Evolutionary conservation across 176 grass and related monocot species (phyloP).

Genomic region (Carex kokanica): DNA sequence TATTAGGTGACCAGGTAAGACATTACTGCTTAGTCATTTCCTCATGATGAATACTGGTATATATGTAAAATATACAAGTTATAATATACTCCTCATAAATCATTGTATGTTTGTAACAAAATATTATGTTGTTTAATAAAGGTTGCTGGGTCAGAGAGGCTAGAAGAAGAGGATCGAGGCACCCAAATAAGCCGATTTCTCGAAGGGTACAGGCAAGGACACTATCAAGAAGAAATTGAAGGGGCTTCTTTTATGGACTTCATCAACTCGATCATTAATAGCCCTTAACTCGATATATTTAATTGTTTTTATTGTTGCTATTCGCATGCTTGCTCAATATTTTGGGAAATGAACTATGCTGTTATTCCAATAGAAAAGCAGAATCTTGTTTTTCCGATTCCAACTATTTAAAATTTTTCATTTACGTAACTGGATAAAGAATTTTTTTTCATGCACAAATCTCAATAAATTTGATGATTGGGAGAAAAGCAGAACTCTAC

Average conservation of each 20-base stretch:
- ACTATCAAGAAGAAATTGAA: slow-evolving; percentile 75
- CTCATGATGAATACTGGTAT: background rate
- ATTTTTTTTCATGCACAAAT: too few relatives aligned
- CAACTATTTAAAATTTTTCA: too few relatives aligned
- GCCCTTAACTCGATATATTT: slow-evolving; percentile 71
- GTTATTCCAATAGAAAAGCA: too few relatives aligned
- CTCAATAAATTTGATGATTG: too few relatives aligned
- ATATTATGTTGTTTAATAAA: slow-evolving; percentile 32
- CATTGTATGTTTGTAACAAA: background rate
- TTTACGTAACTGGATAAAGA: too few relatives aligned
- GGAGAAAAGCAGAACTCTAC: too few relatives aligned
- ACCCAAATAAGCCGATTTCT: slow-evolving; percentile 85
- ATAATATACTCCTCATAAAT: background rate
- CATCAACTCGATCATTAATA: slow-evolving; percentile 51
- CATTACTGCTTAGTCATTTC: background rate
- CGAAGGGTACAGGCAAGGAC: slow-evolving; percentile 84
- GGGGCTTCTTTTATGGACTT: slow-evolving; percentile 77
- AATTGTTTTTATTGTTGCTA: slow-evolving; percentile 57
- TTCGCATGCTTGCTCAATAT: slow-evolving; percentile 54
- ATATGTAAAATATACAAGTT: background rate
- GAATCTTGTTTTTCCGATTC: too few relatives aligned
- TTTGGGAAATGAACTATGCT: too few relatives aligned
- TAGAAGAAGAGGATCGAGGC: slow-evolving; percentile 72
- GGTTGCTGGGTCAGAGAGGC: slow-evolving; percentile 71
- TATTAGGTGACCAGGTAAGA: background rate